Evolutionary conservation across 352 stramenopile genomes (phyloP).

Genomic region (Phytophthora pisi): DNA sequence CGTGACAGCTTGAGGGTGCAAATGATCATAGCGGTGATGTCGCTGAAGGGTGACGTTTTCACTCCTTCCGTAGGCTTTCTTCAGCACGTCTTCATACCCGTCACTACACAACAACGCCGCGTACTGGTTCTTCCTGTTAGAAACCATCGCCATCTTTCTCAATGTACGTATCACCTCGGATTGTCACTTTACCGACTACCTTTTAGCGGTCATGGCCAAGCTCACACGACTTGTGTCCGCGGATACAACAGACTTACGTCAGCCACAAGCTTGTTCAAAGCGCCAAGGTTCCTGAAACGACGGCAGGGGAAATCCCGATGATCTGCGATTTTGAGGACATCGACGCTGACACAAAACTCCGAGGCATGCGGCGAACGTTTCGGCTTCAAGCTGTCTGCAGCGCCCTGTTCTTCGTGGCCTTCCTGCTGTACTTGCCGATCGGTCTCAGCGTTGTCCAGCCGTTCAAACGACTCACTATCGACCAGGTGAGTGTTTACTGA

Average conservation of each 20-base stretch:
- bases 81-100: constrained; percentile 63
- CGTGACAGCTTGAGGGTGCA: constrained; percentile 1
- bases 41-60: background rate
- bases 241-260: constrained; percentile 36
- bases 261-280: constrained; percentile 36
- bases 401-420: constrained; percentile 58
- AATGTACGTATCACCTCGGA: constrained; percentile 41
- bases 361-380: constrained; percentile 34
- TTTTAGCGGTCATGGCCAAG: background rate
- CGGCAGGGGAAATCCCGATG: constrained; percentile 19
- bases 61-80: constrained; percentile 49
- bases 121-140: constrained; percentile 75
- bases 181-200: too few relatives aligned
- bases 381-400: constrained; percentile 38
- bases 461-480: constrained; percentile 52
- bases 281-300: constrained; percentile 12
- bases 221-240: background rate
- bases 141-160: constrained; percentile 60
- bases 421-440: constrained; percentile 69
- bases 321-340: constrained; percentile 25
- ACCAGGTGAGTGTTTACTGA: constrained; percentile 22
- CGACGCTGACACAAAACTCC: constrained; percentile 16
- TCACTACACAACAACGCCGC: constrained; percentile 59
- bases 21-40: background rate
- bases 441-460: constrained; percentile 48